Conservation (phyloP, 148 eudicot species). For the Arbutus unedo region DNA sequence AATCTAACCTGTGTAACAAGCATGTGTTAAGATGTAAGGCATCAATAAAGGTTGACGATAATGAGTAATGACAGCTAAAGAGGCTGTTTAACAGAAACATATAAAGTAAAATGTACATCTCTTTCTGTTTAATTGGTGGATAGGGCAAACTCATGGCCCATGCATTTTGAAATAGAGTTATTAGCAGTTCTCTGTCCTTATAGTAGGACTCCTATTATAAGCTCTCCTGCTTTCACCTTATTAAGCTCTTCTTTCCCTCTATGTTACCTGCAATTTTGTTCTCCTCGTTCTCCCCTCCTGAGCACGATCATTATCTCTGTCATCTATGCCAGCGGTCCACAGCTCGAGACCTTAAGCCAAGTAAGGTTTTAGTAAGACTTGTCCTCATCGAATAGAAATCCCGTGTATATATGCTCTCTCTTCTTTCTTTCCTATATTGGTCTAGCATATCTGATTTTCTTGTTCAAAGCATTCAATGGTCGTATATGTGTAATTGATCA, state of each 20-base stretch:
- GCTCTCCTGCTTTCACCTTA: background rate
- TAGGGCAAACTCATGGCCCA: background rate
- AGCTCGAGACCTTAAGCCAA: no score
- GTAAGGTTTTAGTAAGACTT: background rate
- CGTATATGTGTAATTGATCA: background rate
- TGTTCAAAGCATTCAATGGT: background rate
- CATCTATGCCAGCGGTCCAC: no score
- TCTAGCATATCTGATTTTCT: background rate
- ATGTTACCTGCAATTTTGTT: no score
- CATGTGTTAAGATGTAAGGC: background rate
- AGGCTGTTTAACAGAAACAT: background rate
- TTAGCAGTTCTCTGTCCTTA: background rate
- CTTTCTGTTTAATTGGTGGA: background rate
- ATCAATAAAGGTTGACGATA: background rate
- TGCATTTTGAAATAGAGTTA: background rate
- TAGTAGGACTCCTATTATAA: background rate
- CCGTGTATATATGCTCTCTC: background rate
- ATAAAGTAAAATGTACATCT: background rate
- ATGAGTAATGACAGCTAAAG: background rate
- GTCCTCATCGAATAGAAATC: background rate
- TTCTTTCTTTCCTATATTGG: background rate
- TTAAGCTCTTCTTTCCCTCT: background rate
- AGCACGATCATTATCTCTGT: no score
- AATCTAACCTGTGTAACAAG: background rate
- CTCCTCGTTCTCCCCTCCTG: no score